A percentile compares a stretch with the other conserved stretches of the same genome.
phyloP scores from a whole-genome alignment of 192 early-diverging fungal species.

The Spizellomyces punctatus region DNA sequence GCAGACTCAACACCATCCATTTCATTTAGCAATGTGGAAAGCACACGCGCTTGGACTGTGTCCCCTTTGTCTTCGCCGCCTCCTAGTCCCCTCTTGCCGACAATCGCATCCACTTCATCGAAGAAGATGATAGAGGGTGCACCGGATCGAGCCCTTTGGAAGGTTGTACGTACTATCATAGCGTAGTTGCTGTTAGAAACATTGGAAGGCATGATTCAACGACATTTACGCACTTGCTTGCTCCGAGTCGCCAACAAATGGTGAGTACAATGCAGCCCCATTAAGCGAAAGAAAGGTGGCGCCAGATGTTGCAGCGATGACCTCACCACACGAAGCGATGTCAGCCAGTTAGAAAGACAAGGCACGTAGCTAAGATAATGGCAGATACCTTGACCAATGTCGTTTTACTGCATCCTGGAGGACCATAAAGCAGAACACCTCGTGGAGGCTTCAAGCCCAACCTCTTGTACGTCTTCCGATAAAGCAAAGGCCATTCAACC shows the following conservation, averaged over 20 bases:
- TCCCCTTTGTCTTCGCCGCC: constrained; percentile 48
- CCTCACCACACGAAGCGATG: constrained; percentile 25
- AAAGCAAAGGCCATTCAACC: constrained; percentile 86
- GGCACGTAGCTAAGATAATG: neutral
- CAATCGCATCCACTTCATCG: constrained; percentile 96
- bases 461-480: constrained; percentile 65
- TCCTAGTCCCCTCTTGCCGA: constrained; percentile 76
- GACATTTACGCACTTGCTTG: constrained; percentile 49
- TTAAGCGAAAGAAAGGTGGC: constrained; percentile 78
- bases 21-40: constrained; percentile 89
- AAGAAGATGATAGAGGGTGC: constrained; percentile 91
- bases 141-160: constrained; percentile 76
- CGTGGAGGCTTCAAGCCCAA: constrained; percentile 81
- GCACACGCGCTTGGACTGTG: constrained; percentile 85
- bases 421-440: constrained; percentile 94
- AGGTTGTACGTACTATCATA: constrained; percentile 67
- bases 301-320: constrained; percentile 80
- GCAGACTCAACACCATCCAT: constrained; percentile 95
- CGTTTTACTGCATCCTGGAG: constrained; percentile 98
- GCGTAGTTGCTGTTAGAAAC: no score
- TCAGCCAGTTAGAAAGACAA: neutral
- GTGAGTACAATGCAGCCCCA: constrained; percentile 77
- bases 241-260: constrained; percentile 87
- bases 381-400: constrained; percentile 71
- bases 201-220: no score